A percentile compares a stretch with the other conserved stretches of the same genome.
These are phyloP conservation scores for Cinnamomum chago DNA, from an alignment of 164 flowering plant genomes.

Conservation along the genomic window DNA sequence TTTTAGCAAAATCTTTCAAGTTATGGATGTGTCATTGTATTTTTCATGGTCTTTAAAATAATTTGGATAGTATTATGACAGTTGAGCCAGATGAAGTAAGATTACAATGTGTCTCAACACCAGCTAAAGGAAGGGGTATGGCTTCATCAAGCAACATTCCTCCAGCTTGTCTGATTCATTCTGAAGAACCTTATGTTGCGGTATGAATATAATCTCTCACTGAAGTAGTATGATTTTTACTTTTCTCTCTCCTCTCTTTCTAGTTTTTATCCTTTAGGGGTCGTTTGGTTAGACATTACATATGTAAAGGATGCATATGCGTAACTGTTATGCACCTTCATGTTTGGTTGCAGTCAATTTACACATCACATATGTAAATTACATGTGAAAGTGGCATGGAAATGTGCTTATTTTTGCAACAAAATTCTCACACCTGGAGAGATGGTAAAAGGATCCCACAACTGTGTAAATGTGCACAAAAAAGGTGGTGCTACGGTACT, in stretches of 20 bases:
- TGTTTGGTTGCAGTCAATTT: not conserved
- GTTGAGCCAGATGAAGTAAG: constrained; percentile 37
- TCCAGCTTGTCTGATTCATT: constrained; percentile 55
- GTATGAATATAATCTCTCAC: constrained; percentile 35
- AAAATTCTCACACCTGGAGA: not conserved
- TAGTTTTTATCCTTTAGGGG: not conserved
- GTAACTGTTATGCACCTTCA: not conserved
- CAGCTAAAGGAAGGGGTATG: constrained; percentile 83
- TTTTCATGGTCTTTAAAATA: constrained; percentile 14
- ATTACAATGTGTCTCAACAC: constrained; percentile 46
- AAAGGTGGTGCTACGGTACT: no score
- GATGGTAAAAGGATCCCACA: not conserved
- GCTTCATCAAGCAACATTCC: constrained; percentile 44
- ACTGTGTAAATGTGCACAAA: no score
- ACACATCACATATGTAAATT: not conserved
- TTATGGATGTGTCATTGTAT: not conserved
- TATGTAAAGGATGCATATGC: not conserved
- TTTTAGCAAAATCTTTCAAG: not conserved
- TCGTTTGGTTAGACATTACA: not conserved
- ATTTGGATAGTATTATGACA: constrained; percentile 31
- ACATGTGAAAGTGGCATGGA: not conserved
- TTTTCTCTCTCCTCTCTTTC: not conserved
- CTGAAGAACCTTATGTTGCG: constrained; percentile 77
- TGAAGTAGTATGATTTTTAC: not conserved
- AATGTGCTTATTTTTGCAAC: not conserved